A percentile compares a stretch with the other conserved stretches of the same genome.
These are phyloP conservation scores for Allomyces javanicus DNA, from an alignment of 192 early-diverging fungal species.

Conservation along the genomic window DNA sequence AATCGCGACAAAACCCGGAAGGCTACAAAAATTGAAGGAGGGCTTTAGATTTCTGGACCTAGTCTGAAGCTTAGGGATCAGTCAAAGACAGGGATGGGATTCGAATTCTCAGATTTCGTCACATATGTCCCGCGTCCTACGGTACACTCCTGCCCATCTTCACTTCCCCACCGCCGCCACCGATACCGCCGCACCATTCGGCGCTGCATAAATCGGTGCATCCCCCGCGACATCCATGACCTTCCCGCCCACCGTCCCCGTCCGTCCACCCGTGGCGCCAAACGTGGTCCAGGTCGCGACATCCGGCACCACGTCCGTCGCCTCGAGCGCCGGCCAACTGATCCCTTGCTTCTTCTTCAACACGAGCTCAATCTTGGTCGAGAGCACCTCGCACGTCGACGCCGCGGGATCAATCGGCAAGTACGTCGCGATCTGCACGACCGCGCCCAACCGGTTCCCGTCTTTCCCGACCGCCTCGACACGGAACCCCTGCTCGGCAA, in stretches of 20 bases:
- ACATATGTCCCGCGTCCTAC: no score
- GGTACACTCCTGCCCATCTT: no score
- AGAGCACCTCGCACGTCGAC: conserved; percentile 40
- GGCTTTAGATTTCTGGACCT: no score
- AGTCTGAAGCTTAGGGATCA: no score
- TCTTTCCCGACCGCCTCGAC: not conserved
- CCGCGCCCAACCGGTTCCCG: not conserved
- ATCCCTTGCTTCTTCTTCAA: conserved; percentile 68
- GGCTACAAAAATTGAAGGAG: no score
- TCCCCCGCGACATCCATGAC: conserved; percentile 29
- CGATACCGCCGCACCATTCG: no score
- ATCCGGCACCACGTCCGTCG: conserved; percentile 17
- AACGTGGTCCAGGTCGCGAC: conserved; percentile 66
- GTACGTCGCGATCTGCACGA: not conserved
- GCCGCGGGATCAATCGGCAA: conserved; percentile 43
- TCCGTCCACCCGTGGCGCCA: conserved; percentile 41
- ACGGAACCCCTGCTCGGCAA: conserved; percentile 34
- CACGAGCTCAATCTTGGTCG: conserved; percentile 60
- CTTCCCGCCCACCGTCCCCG: conserved; percentile 45
- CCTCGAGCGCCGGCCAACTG: conserved; percentile 61
- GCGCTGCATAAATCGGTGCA: conserved; percentile 8
- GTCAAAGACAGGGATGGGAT: no score
- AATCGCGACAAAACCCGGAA: no score
- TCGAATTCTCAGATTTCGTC: no score
- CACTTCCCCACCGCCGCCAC: no score